Evolutionary conservation across 345 rosid genomes (phyloP).

Genomic region (Eucalyptus polybractea): DNA sequence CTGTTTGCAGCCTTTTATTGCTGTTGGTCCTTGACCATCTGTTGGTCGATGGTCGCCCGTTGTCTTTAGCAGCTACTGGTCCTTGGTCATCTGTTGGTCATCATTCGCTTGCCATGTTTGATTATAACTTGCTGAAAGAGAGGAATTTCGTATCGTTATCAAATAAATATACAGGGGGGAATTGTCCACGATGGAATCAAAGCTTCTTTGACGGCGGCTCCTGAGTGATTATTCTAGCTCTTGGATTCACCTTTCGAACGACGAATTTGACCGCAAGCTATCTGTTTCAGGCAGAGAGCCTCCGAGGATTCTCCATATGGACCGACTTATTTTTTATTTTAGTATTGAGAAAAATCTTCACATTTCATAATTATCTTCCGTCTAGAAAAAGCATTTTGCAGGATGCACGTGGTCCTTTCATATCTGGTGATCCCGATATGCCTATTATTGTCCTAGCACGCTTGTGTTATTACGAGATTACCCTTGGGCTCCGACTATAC

Average conservation of each 20-base stretch:
- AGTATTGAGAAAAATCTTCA: not conserved
- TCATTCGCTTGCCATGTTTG: accelerated
- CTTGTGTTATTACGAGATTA: not conserved
- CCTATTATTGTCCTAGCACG: not conserved
- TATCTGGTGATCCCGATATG: not conserved
- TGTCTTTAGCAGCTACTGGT: accelerated
- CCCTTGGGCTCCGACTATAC: not conserved
- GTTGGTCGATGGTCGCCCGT: accelerated
- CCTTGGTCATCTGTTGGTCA: accelerated
- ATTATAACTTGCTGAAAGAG: accelerated
- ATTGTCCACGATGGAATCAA: too few relatives aligned
- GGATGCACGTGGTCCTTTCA: not conserved
- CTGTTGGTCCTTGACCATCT: accelerated
- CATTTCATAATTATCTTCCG: not conserved
- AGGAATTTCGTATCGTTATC: too few relatives aligned
- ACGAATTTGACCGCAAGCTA: not conserved
- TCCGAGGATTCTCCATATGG: not conserved
- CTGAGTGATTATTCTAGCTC: not conserved
- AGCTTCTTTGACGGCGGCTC: too few relatives aligned
- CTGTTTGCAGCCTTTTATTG: accelerated
- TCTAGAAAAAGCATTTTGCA: not conserved
- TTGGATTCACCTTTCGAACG: not conserved
- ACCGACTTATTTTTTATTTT: not conserved
- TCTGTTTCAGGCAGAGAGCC: not conserved
- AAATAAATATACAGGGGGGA: too few relatives aligned